Percentiles rank a stretch among this genome's conserved stretches.
phyloP scores from a whole-genome alignment of 805 yeast genomes.

The Yarrowia phangngaensis region DNA sequence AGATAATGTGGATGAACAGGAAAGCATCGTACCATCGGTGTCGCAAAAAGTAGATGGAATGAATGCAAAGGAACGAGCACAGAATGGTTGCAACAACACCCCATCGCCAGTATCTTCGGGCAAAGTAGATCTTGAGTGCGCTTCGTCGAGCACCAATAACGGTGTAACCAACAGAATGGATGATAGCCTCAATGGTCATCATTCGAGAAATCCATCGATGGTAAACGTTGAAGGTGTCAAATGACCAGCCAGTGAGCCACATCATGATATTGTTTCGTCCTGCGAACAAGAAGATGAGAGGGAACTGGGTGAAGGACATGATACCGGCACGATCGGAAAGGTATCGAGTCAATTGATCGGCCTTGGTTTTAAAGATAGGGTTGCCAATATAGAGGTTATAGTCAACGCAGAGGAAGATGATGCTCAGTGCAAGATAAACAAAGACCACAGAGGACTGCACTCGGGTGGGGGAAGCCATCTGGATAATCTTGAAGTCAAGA shows the following conservation, averaged over 20 bases:
- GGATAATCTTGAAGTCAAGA: slow-evolving; percentile 28
- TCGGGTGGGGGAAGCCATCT: slow-evolving; percentile 43
- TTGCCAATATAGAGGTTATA: slow-evolving; percentile 29
- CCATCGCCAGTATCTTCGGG: slow-evolving; percentile 23
- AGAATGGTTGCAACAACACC: slow-evolving; percentile 47
- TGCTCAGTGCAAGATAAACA: slow-evolving; percentile 39
- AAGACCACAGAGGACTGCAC: slow-evolving; percentile 42
- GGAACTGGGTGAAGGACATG: slow-evolving; percentile 34
- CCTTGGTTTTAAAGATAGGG: slow-evolving; percentile 32
- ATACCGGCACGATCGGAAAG: slow-evolving; percentile 33
- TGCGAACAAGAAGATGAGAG: slow-evolving; percentile 46
- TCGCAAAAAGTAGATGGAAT: slow-evolving; percentile 52
- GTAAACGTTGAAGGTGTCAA: slow-evolving; percentile 55
- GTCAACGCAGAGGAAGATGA: slow-evolving; percentile 31
- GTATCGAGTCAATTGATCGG: slow-evolving; percentile 30
- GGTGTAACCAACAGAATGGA: slow-evolving; percentile 32
- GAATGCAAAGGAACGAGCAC: slow-evolving; percentile 46
- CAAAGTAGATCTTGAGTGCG: slow-evolving; percentile 3
- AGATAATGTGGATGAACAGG: slow-evolving; percentile 52
- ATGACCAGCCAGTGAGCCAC: slow-evolving; percentile 58
- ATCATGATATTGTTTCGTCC: slow-evolving; percentile 68
- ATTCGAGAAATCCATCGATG: slow-evolving; percentile 46
- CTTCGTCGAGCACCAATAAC: slow-evolving; percentile 25
- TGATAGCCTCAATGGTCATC: slow-evolving; percentile 31
- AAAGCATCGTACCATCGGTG: slow-evolving; percentile 57